Percentiles rank a stretch among this genome's conserved stretches.
Conservation (phyloP, 1,284 basidiomycete species). For the Neolentinus lepideus region DNA sequence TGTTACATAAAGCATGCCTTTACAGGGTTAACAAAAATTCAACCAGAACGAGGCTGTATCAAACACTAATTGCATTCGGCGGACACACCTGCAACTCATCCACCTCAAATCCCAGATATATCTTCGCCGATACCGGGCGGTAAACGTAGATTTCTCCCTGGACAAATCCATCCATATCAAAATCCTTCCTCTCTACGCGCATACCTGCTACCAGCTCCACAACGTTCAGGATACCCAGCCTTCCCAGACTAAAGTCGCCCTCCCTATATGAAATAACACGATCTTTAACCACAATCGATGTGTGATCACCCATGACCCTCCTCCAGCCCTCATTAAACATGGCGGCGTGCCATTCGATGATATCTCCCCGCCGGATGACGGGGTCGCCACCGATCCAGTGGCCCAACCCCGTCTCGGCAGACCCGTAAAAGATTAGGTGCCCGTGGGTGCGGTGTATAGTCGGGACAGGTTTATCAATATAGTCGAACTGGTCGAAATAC, state of each 20-base stretch:
- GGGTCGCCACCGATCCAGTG: constrained; percentile 48
- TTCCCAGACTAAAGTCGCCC: constrained; percentile 12
- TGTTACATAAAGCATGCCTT: too few species aligned
- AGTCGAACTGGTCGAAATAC: constrained; percentile 33
- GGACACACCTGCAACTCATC: background rate
- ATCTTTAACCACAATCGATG: constrained; percentile 27
- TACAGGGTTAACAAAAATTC: too few species aligned
- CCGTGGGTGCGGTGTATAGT: constrained; percentile 47
- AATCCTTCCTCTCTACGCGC: background rate
- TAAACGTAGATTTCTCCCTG: background rate
- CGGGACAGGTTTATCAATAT: constrained; percentile 38
- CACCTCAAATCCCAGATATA: background rate
- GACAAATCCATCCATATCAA: background rate
- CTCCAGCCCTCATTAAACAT: constrained; percentile 7
- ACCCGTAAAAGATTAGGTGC: constrained; percentile 42
- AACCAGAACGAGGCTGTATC: too few species aligned
- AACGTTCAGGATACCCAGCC: background rate
- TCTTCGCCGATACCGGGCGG: background rate
- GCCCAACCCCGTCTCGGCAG: constrained; percentile 29
- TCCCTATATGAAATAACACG: constrained; percentile 12
- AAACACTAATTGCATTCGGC: background rate
- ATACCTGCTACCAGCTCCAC: background rate
- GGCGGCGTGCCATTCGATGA: constrained; percentile 44
- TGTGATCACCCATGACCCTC: constrained; percentile 22
- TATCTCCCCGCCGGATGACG: constrained; percentile 44